A percentile compares a stretch with the other conserved stretches of the same genome.
Evolutionary conservation across 768 basidiomycete species (phyloP).

Genomic region (Chlorophyllum brunneum): DNA sequence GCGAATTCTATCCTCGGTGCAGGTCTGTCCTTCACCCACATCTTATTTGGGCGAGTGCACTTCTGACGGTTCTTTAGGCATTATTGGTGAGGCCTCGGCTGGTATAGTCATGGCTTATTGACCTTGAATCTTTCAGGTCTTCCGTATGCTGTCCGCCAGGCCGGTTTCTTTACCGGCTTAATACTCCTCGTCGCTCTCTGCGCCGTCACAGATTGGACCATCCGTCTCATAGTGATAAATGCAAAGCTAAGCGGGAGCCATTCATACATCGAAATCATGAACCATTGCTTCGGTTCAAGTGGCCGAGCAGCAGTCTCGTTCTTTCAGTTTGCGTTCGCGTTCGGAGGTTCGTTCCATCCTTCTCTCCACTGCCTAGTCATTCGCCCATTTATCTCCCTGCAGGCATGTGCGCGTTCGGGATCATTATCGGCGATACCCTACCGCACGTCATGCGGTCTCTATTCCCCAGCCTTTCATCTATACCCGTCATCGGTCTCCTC

Average conservation of each 20-base stretch:
- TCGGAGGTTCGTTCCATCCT: slow-evolving; percentile 65
- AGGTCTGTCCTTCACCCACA: slow-evolving; percentile 53
- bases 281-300: slow-evolving; percentile 84
- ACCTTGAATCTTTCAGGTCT: slow-evolving; percentile 48
- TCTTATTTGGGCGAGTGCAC: slow-evolving; percentile 15
- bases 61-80: slow-evolving; percentile 39
- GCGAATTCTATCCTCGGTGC: slow-evolving; percentile 95
- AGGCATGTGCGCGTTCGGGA: slow-evolving; percentile 98
- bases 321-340: slow-evolving; percentile 97
- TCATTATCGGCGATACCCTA: slow-evolving; percentile 97
- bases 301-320: slow-evolving; percentile 95
- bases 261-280: slow-evolving; percentile 94
- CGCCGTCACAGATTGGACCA: slow-evolving; percentile 94
- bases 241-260: slow-evolving; percentile 92
- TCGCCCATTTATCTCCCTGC: neutral
- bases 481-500: slow-evolving; percentile 74
- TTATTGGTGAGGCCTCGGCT: slow-evolving; percentile 52
- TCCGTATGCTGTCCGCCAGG: slow-evolving; percentile 92
- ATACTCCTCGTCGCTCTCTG: slow-evolving; percentile 79
- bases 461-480: slow-evolving; percentile 65
- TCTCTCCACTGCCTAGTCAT: neutral
- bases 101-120: neutral
- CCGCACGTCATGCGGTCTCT: slow-evolving; percentile 88
- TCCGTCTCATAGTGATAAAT: slow-evolving; percentile 91
- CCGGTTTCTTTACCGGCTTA: slow-evolving; percentile 88